Conservation (phyloP, 805 yeast genomes). For the Yarrowia sp. region DNA sequence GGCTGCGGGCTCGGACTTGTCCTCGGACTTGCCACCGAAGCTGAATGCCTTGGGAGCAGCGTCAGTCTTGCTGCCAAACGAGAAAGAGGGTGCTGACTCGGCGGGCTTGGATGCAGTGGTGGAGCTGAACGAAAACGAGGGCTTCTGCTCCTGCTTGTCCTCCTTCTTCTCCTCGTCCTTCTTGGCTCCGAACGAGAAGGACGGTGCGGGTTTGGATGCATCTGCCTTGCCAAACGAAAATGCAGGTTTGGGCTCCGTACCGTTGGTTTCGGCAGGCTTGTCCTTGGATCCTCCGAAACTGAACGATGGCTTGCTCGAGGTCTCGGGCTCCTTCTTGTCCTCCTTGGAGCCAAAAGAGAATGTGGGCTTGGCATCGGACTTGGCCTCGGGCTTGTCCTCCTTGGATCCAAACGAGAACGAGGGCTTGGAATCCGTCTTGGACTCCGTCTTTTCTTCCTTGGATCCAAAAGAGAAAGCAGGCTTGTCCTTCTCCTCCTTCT, state of each 20-base stretch:
- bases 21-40: not conserved
- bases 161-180: not conserved
- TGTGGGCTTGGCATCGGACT: not conserved
- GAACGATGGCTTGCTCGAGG: too few relatives aligned
- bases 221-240: too few relatives aligned
- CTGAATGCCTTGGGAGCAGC: not conserved
- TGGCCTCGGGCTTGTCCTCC: too few relatives aligned
- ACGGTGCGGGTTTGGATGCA: too few relatives aligned
- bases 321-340: not conserved
- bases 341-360: not conserved
- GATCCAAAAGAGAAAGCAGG: not conserved
- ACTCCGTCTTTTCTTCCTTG: not conserved
- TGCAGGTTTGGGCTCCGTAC: not conserved
- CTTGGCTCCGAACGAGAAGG: conserved; percentile 28
- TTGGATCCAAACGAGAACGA: not conserved
- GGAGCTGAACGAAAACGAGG: not conserved
- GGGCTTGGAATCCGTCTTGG: not conserved
- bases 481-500: not conserved
- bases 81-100: not conserved
- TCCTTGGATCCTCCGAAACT: too few relatives aligned
- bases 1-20: not conserved
- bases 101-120: not conserved
- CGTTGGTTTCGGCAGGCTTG: not conserved
- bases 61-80: not conserved
- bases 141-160: not conserved